Evolutionary conservation across 2,329 filamentous ascomycete species (phyloP).

Genomic region (Calycina herbarum): DNA sequence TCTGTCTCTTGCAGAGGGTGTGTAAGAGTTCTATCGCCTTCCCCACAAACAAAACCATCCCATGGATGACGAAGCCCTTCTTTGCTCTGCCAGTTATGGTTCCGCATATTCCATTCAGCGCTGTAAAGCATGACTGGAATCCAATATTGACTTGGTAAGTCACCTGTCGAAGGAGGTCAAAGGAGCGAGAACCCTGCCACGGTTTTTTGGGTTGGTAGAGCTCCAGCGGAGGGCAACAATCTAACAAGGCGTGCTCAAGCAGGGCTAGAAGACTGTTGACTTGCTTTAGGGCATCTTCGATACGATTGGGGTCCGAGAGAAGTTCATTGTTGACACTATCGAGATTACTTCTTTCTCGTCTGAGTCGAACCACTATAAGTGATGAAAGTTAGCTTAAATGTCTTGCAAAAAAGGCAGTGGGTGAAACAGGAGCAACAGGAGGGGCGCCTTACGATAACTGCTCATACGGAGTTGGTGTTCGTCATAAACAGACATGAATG

Average conservation of each 20-base stretch:
- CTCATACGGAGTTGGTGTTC: constrained; percentile 21
- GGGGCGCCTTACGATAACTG: constrained; percentile 17
- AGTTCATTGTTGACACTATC: constrained; percentile 15
- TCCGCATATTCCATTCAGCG: constrained; percentile 26
- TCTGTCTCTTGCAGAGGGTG: constrained; percentile 21
- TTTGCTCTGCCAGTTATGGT: constrained; percentile 28
- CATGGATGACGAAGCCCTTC: constrained; percentile 22
- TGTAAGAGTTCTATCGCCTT: constrained; percentile 21
- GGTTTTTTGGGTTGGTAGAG: constrained; percentile 15
- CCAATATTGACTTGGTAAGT: constrained; percentile 25
- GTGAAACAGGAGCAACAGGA: background rate
- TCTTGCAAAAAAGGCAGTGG: too few species aligned
- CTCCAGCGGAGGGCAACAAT: constrained; percentile 24
- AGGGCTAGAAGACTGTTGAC: constrained; percentile 19
- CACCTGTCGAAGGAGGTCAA: constrained; percentile 23
- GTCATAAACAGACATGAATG: constrained; percentile 8
- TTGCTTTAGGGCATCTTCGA: constrained; percentile 19
- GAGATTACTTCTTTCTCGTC: constrained; percentile 17
- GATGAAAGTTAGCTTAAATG: background rate
- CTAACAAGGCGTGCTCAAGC: constrained; percentile 21
- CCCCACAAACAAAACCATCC: constrained; percentile 28
- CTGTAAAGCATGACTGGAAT: constrained; percentile 27
- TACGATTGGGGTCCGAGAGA: constrained; percentile 20
- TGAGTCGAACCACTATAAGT: constrained; percentile 21
- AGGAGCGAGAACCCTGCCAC: constrained; percentile 14